Percentiles rank a stretch among this genome's conserved stretches.
phyloP scores from a whole-genome alignment of 139 green algal genomes.

The Spirogloea muscicola region DNA sequence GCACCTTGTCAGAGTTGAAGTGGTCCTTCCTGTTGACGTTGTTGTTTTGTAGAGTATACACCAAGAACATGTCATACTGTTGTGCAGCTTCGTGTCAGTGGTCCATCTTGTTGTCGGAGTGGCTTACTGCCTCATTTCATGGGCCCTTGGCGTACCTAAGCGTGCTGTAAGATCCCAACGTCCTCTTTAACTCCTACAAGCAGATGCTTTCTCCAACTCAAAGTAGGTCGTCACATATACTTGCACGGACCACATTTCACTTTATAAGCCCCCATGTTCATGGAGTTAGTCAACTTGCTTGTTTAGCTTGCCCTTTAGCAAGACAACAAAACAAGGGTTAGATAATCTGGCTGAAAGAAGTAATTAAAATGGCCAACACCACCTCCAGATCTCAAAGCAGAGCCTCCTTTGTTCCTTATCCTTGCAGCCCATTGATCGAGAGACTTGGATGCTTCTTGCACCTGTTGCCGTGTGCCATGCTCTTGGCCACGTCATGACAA shows the following conservation, averaged over 20 bases:
- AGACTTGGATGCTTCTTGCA: conserved; percentile 76
- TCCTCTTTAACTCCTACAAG: neutral
- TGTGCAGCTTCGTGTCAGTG: conserved; percentile 47
- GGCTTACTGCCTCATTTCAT: conserved; percentile 50
- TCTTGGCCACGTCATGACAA: conserved; percentile 92
- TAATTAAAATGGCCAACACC: neutral
- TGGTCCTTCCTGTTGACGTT: neutral
- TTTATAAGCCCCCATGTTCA: neutral
- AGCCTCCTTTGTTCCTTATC: neutral
- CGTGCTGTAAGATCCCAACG: conserved; percentile 34
- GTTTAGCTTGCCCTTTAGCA: neutral
- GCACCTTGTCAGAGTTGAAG: neutral
- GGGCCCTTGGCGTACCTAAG: conserved; percentile 42
- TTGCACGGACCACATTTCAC: neutral
- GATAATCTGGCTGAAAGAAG: neutral
- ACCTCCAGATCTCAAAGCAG: neutral
- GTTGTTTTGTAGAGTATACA: neutral
- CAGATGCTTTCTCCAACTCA: neutral
- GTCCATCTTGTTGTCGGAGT: conserved; percentile 52
- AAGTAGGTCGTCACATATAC: neutral
- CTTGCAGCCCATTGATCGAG: conserved; percentile 30
- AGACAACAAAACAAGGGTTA: neutral
- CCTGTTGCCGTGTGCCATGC: conserved; percentile 91
- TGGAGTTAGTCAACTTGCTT: neutral
- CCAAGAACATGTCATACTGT: conserved; percentile 3